Percentiles rank a stretch among this genome's conserved stretches.
These are phyloP conservation scores for Puccinia horiana DNA, from an alignment of 1,284 basidiomycete species.

Conservation along the genomic window DNA sequence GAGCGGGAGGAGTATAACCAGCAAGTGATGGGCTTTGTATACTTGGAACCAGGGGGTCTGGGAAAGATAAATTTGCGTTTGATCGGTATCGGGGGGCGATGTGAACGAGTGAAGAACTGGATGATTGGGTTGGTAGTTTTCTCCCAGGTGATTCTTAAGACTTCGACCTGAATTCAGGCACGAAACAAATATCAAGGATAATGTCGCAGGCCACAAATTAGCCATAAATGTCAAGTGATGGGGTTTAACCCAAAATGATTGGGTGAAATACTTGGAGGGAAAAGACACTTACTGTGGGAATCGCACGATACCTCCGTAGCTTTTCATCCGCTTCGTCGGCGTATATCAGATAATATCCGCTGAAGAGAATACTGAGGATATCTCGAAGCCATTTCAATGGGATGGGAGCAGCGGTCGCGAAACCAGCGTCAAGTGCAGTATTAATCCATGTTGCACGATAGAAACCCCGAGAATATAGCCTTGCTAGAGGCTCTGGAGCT, in stretches of 20 bases:
- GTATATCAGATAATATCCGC: constrained; percentile 88
- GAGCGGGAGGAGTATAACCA: constrained; percentile 80
- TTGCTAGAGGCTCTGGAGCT: constrained; percentile 88
- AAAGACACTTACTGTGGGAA: constrained; percentile 68
- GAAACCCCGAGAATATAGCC: constrained; percentile 72
- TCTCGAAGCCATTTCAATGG: constrained; percentile 90
- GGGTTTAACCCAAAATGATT: not conserved
- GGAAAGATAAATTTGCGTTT: constrained; percentile 76
- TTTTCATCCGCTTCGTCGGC: constrained; percentile 66
- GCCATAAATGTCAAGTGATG: not conserved
- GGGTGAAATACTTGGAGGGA: not conserved
- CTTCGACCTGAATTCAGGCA: constrained; percentile 66
- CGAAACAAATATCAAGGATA: not conserved
- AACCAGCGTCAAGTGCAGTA: constrained; percentile 87
- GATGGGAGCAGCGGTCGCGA: constrained; percentile 90
- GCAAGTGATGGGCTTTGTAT: constrained; percentile 76
- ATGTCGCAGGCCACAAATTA: not conserved
- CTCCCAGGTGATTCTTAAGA: constrained; percentile 93
- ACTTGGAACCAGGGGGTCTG: constrained; percentile 73
- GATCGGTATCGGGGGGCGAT: constrained; percentile 67
- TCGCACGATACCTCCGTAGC: constrained; percentile 84
- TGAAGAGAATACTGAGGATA: constrained; percentile 78
- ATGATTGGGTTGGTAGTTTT: constrained; percentile 86
- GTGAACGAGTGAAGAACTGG: constrained; percentile 67
- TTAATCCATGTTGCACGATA: constrained; percentile 95